These are phyloP conservation scores for Paramecium pentaurelia DNA, from an alignment of 73 alveolate species.

Conservation along the genomic window DNA sequence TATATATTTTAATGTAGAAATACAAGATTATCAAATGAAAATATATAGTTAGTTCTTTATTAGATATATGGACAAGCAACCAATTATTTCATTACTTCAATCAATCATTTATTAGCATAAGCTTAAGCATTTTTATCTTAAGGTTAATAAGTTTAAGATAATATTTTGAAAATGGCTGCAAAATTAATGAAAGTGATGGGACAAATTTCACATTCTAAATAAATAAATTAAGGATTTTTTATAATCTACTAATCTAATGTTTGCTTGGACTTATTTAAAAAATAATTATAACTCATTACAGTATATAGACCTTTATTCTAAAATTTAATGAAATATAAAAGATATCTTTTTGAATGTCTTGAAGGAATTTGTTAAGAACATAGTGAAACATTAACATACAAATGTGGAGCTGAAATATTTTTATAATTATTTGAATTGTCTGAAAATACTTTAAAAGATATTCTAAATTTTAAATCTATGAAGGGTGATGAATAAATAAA, in stretches of 20 bases:
- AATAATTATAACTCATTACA: neutral
- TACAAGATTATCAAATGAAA: slow-evolving; percentile 42
- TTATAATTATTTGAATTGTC: neutral
- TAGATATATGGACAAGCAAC: neutral
- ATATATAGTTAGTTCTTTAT: neutral
- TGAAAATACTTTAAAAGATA: neutral
- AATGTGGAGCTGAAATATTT: neutral
- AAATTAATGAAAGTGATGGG: slow-evolving; percentile 18
- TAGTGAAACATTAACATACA: slow-evolving; percentile 16
- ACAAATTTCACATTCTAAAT: neutral
- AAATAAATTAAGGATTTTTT: slow-evolving; percentile 32
- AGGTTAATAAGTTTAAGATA: neutral
- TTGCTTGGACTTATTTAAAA: neutral
- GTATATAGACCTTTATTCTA: neutral
- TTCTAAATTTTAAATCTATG: neutral
- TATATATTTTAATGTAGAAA: neutral
- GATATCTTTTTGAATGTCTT: neutral
- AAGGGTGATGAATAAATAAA: slow-evolving; percentile 43
- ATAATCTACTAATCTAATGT: neutral
- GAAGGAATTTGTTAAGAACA: neutral
- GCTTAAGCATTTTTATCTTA: neutral
- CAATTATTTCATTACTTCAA: neutral
- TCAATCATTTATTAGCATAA: neutral
- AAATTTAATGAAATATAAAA: neutral
- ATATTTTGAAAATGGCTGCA: neutral